Evolutionary conservation across 306 rosid genomes (phyloP), one percentile per base, ranked within the genome.

Genomic region (Rosa chinensis): DNA sequence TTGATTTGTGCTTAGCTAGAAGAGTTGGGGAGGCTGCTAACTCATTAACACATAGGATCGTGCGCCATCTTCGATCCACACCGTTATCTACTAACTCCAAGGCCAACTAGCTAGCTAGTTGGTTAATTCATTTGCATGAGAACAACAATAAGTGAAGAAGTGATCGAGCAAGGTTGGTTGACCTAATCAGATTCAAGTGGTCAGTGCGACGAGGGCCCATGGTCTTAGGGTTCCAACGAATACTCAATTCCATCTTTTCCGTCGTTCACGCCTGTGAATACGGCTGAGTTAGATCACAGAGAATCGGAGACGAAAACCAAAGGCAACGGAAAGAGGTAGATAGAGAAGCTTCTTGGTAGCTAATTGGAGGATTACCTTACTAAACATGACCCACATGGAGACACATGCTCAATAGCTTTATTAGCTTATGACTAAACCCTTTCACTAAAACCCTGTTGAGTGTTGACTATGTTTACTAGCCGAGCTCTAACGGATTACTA

Each of bases 181-280:
- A 49, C 75, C 70, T 10, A 52, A 64, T 10, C 40, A 52, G 55
- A 45, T 43, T 13, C 23, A 18, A 52, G 48, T 53, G 77, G 58
- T 53, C 70, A 37, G 84, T 66, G 86, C 43, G 78, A 74, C 14
- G 66, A 45, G 62, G 86, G 87, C 47, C 85, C 89, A 71, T 64
- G 47, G 79, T 69, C 52, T 45, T 79, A 66, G 73, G 76, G 75
- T 66, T 76, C 77, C 86, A 78, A 44, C 25, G 68, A 74, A 66
- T 76, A 59, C 28, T 16, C 66, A 28, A n/a, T 63, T 73, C 85
- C 87, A 48, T 53, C 35, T 28, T 75, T 72, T 62, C 82, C 90
- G 87, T 86, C 88, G 83, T 79, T 84, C 89, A 84, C 79, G 82
- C 81, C 80, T 81, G 48, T 28, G 79, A 73, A 61, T 70, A 23